Evolutionary conservation across 2,329 filamentous ascomycete genomes (phyloP).

Genomic region (Akanthomyces lecanii): DNA sequence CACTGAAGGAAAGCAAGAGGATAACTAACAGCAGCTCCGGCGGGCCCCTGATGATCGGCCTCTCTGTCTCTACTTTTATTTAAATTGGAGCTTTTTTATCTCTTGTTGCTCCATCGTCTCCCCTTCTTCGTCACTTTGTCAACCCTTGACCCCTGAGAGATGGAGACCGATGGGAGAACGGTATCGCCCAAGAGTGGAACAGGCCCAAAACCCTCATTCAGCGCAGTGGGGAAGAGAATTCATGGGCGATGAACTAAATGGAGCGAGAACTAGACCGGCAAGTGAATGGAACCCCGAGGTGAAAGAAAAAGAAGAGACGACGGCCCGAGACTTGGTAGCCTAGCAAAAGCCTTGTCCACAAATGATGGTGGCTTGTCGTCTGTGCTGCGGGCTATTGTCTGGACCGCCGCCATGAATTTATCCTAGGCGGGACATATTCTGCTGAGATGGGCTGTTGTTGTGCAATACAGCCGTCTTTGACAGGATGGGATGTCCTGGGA

Average conservation of each 20-base stretch:
- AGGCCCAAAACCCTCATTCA: not conserved
- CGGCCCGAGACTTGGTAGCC: not conserved
- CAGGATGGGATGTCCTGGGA: too few species aligned
- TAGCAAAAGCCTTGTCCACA: not conserved
- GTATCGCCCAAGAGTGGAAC: not conserved
- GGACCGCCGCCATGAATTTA: too few species aligned
- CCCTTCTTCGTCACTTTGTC: not conserved
- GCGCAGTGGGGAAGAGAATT: not conserved
- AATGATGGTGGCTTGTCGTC: not conserved
- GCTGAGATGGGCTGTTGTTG: too few species aligned
- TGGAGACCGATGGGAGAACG: not conserved
- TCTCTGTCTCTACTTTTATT: constrained; percentile 6
- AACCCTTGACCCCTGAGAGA: not conserved
- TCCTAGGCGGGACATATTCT: too few species aligned
- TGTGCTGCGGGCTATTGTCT: not conserved
- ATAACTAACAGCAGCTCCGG: not conserved
- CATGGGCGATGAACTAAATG: not conserved
- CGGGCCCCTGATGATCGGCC: not conserved
- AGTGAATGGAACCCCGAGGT: not conserved
- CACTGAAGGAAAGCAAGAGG: not conserved
- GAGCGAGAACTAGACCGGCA: not conserved
- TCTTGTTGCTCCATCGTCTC: not conserved
- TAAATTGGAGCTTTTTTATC: not conserved
- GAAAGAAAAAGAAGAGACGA: not conserved
- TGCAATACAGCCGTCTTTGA: too few species aligned